Base-by-base conservation (phyloP, 176 grass and related monocot species). In the Elymus sibiricus region DNA sequence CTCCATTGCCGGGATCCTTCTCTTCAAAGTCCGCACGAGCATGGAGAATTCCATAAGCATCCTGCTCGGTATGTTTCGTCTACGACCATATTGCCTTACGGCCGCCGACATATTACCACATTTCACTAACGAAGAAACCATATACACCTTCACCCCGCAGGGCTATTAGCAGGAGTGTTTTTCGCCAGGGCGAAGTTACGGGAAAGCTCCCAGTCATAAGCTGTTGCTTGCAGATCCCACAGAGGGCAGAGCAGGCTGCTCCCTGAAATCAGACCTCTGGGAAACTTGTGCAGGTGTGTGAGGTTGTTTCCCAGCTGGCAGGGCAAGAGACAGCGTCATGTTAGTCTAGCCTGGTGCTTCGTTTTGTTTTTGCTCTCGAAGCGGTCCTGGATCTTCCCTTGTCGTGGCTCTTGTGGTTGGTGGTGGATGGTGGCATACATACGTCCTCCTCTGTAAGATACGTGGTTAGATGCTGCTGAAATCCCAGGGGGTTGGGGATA, bases 11-110 rank as follows among this genome's bases (percentile, higher is more conserved):
- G 96, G 96, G 68, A 94, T 98, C 58, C 17, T 94, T 56, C 89
- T 98, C 75, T 98, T 98, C 76, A 90, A 94, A 55, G 96, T 98
- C 21, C 86, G 75, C 46, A 98, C 96, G 60, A 95, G 96, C 92
- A 27, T 98, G 40, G 78, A 95, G 71, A 98, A 98, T 64, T 89
- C 91, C 46, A 66, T 89, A 19, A 95, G 96, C 85, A 95, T 95
- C 78, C 6, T 98, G 75, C 90, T 95, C 2, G 96, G 96, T 98
- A 95, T 9, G 85, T 82, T 87, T 84, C 34, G n/a, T 72, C 55
- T 83, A 17, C 17, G 7, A 31, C 5, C 1, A 22, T 28, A 49
- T 6, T 37, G 38, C 28, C n/a, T 70, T 29, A 11, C 3, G 11
- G 26, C 25, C 0, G 51, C 25, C 1, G 27, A 53, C 13, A 17